These are phyloP conservation scores for Daldinia decipiens DNA, from an alignment of 495 filamentous ascomycete species.

Conservation along the genomic window DNA sequence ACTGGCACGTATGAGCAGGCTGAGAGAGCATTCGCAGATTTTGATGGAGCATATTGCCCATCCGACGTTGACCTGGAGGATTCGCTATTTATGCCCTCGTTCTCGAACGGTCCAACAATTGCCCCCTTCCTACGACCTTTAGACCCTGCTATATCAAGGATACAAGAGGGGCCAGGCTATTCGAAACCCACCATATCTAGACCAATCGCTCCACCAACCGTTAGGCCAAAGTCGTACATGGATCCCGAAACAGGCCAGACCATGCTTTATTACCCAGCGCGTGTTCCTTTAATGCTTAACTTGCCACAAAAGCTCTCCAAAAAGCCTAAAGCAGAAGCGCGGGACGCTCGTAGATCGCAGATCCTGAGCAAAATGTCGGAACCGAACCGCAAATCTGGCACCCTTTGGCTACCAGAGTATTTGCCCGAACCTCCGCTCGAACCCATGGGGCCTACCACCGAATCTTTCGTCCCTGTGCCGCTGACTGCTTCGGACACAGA, in stretches of 20 bases:
- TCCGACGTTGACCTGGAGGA: constrained; percentile 54
- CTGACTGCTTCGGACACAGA: constrained; percentile 6
- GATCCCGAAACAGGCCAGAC: constrained; percentile 72
- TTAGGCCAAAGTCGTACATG: constrained; percentile 68
- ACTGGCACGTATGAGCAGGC: constrained; percentile 76
- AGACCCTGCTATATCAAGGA: constrained; percentile 26
- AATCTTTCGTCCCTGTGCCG: constrained; percentile 13
- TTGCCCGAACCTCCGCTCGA: constrained; percentile 47
- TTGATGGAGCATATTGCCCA: constrained; percentile 90
- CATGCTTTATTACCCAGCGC: constrained; percentile 96
- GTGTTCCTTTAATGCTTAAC: constrained; percentile 92
- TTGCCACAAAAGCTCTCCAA: constrained; percentile 88
- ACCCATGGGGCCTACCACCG: constrained; percentile 38
- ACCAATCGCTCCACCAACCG: constrained; percentile 46
- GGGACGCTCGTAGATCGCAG: constrained; percentile 76
- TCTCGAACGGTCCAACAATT: constrained; percentile 42
- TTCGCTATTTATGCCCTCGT: constrained; percentile 37
- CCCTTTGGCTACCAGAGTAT: constrained; percentile 61
- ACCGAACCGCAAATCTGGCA: constrained; percentile 42
- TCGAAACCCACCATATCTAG: constrained; percentile 35
- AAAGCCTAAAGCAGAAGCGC: constrained; percentile 65
- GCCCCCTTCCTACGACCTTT: constrained; percentile 34
- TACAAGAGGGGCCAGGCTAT: constrained; percentile 29
- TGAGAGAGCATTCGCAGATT: constrained; percentile 81
- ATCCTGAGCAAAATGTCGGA: constrained; percentile 60